Evolutionary conservation across 768 basidiomycete genomes (phyloP).

Genomic region (Termitomyces sp.): DNA sequence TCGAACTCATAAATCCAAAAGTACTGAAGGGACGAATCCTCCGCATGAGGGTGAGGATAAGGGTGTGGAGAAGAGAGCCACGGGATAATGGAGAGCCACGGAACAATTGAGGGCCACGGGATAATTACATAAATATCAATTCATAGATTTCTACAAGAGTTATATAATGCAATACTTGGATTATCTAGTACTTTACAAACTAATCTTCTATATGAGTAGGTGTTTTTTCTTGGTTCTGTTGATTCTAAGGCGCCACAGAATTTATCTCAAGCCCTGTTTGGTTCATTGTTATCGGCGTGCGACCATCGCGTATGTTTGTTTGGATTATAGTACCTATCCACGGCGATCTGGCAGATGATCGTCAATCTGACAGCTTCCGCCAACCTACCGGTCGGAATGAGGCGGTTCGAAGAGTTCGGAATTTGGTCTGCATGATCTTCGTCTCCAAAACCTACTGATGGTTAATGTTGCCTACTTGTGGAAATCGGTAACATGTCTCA

Average conservation of each 20-base stretch:
- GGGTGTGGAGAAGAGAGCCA: constrained; percentile 38
- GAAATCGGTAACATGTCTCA: constrained; percentile 21
- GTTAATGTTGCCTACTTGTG: constrained; percentile 13
- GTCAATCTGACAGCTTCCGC: constrained; percentile 15
- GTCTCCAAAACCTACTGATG: constrained; percentile 15
- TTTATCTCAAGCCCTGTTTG: not conserved
- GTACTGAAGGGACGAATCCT: constrained; percentile 19
- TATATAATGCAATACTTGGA: constrained; percentile 9
- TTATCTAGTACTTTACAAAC: not conserved
- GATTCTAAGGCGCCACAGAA: constrained; percentile 13
- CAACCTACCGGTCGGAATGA: constrained; percentile 19
- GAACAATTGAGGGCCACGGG: constrained; percentile 43
- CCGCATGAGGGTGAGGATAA: constrained; percentile 29
- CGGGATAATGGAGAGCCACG: constrained; percentile 25
- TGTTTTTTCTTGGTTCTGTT: too few relatives aligned
- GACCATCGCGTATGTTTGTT: not conserved
- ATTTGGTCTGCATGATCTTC: constrained; percentile 9
- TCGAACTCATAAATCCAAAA: constrained; percentile 19
- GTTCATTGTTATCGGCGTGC: not conserved
- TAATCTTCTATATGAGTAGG: not conserved
- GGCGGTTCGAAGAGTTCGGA: constrained; percentile 11
- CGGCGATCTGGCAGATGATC: constrained; percentile 22
- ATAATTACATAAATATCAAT: constrained; percentile 17
- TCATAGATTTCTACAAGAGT: constrained; percentile 6
- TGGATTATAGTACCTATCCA: not conserved